Conservation (phyloP, 345 rosid genomes). For the Eucalyptus tenuipes region DNA sequence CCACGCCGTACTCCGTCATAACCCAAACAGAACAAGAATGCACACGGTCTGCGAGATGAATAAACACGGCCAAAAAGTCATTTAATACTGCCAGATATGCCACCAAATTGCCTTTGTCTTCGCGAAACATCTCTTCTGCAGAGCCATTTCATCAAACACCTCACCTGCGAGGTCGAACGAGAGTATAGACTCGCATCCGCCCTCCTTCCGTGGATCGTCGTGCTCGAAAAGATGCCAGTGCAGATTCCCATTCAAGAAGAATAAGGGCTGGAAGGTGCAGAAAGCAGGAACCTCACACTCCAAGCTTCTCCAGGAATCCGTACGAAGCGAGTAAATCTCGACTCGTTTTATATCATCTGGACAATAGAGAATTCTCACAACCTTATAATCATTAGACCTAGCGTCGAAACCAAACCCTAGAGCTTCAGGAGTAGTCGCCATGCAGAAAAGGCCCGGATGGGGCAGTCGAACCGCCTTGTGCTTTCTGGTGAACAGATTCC, state of each 20-base stretch:
- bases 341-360: background rate
- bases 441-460: background rate
- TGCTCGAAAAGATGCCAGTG: fast-evolving
- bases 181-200: background rate
- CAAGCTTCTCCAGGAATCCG: too few relatives aligned
- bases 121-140: background rate
- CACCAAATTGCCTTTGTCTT: background rate
- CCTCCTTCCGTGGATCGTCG: fast-evolving
- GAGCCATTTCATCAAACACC: background rate
- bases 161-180: fast-evolving
- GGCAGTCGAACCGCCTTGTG: background rate
- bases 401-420: background rate
- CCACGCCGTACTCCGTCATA: too few relatives aligned
- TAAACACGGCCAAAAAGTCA: too few relatives aligned
- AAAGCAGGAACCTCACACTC: background rate
- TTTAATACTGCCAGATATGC: too few relatives aligned
- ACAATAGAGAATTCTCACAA: background rate
- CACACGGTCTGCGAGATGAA: too few relatives aligned
- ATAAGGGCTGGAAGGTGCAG: fast-evolving
- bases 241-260: background rate
- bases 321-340: background rate
- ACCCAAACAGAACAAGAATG: too few relatives aligned
- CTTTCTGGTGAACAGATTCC: background rate
- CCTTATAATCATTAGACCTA: background rate
- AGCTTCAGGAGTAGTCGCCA: background rate